A percentile compares a stretch with the other conserved stretches of the same genome.
These are phyloP conservation scores for Saturnispora mendoncae DNA, from an alignment of 805 yeast species.

Conservation along the genomic window DNA sequence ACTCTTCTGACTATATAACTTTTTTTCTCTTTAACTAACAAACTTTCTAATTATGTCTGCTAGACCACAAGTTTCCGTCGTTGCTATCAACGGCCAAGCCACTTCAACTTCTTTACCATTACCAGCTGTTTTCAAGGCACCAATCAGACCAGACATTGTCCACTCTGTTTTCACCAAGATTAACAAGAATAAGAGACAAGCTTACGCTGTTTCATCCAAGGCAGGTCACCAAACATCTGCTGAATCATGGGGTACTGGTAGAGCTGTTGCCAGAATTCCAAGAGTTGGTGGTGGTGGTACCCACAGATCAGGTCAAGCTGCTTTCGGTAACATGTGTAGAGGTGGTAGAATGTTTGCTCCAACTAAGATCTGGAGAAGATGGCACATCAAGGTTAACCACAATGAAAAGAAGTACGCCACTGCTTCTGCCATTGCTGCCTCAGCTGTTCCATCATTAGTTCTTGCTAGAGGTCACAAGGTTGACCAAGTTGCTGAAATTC, in stretches of 20 bases:
- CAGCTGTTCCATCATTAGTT: slow-evolving; percentile 96
- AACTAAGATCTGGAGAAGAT: slow-evolving; percentile 99
- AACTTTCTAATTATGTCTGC: slow-evolving; percentile 26
- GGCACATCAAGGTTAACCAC: slow-evolving; percentile 99
- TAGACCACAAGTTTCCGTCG: slow-evolving; percentile 96
- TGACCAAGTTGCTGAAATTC: slow-evolving; percentile 96
- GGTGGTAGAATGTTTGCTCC: slow-evolving; percentile 99
- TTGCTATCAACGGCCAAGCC: slow-evolving; percentile 75
- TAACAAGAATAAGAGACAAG: slow-evolving; percentile 99
- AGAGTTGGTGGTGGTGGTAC: slow-evolving; percentile 99
- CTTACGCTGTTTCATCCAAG: slow-evolving; percentile 98
- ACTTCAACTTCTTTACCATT: slow-evolving; percentile 78
- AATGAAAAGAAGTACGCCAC: slow-evolving; percentile 99
- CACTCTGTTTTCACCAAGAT: slow-evolving; percentile 98
- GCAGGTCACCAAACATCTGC: slow-evolving; percentile 99
- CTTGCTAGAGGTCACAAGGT: slow-evolving; percentile 99
- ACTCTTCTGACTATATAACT: neutral
- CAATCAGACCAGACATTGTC: slow-evolving; percentile 99
- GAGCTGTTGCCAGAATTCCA: slow-evolving; percentile 99
- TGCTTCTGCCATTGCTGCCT: slow-evolving; percentile 99
- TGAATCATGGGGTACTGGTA: slow-evolving; percentile 99
- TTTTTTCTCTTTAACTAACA: slow-evolving; percentile 6
- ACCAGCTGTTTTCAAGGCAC: slow-evolving; percentile 99
- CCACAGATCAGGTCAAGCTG: slow-evolving; percentile 99
- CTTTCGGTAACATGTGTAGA: slow-evolving; percentile 99